A percentile compares a stretch with the other conserved stretches of the same genome.
Evolutionary conservation across 768 basidiomycete genomes (phyloP).

Genomic region (Sarcomyxa edulis): DNA sequence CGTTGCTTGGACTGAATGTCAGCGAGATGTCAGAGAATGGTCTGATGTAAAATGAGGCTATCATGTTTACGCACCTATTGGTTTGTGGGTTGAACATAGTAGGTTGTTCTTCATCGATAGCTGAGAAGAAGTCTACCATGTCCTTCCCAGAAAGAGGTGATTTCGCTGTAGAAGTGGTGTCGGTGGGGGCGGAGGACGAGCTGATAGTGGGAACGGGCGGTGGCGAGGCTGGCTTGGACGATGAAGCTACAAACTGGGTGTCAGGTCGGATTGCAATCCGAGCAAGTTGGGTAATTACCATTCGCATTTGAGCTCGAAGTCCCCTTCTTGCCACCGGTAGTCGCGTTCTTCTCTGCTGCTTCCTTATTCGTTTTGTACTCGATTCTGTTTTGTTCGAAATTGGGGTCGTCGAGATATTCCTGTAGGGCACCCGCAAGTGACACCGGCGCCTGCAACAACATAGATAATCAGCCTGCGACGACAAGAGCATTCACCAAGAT

Average conservation of each 20-base stretch:
- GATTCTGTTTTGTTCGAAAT: conserved; percentile 91
- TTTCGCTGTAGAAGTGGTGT: conserved; percentile 6
- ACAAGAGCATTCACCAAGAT: too few species aligned
- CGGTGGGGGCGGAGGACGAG: conserved; percentile 6
- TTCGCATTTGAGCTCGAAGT: conserved; percentile 7
- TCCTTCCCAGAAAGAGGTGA: conserved; percentile 45
- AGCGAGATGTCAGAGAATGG: conserved; percentile 2
- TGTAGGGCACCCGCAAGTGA: conserved; percentile 91
- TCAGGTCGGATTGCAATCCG: too few species aligned
- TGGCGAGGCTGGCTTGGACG: not conserved
- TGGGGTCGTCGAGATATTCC: conserved; percentile 94
- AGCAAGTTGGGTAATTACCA: not conserved
- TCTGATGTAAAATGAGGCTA: not conserved
- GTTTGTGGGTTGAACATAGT: conserved; percentile 65
- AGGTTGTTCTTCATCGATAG: conserved; percentile 80
- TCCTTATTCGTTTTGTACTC: conserved; percentile 87
- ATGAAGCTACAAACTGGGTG: not conserved
- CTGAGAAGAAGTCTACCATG: conserved; percentile 79
- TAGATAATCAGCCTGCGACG: not conserved
- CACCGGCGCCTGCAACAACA: conserved; percentile 70
- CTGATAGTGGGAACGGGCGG: conserved; percentile 11
- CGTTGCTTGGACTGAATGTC: conserved; percentile 35
- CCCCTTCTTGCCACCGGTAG: conserved; percentile 22
- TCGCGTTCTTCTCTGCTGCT: conserved; percentile 41
- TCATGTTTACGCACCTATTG: conserved; percentile 39